Evolutionary conservation across 352 stramenopile species (phyloP).

Genomic region (Blastocystis sp.): DNA sequence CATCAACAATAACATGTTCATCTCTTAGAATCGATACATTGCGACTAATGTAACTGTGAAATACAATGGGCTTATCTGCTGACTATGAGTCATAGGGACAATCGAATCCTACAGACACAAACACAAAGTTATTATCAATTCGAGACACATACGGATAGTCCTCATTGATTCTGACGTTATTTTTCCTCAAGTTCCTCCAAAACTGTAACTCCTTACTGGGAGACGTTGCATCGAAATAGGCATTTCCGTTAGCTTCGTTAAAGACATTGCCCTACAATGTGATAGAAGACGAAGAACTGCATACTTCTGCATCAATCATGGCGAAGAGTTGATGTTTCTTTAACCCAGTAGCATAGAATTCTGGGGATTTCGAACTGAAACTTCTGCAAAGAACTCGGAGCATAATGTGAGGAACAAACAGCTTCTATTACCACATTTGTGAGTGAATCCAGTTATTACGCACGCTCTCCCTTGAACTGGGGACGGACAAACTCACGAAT

Average conservation of each 20-base stretch:
- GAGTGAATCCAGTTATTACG: background rate
- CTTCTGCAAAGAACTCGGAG: background rate
- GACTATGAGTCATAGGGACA: background rate
- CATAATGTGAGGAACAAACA: conserved; percentile 25
- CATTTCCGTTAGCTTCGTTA: background rate
- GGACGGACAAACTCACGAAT: conserved; percentile 74
- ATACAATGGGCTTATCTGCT: background rate
- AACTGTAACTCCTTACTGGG: background rate
- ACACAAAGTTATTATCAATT: conserved; percentile 31
- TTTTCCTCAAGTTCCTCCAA: conserved; percentile 35
- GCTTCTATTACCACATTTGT: background rate
- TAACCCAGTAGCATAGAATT: background rate
- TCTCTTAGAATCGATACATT: background rate
- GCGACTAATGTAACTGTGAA: conserved; percentile 31
- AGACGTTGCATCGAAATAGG: background rate
- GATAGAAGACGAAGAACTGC: background rate
- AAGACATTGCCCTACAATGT: conserved; percentile 19
- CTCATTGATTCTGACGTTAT: conserved; percentile 4
- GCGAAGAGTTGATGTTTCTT: conserved; percentile 33
- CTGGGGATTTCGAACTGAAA: background rate
- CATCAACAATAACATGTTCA: background rate
- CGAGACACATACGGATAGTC: conserved; percentile 27
- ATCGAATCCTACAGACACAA: background rate
- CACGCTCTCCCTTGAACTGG: conserved; percentile 56
- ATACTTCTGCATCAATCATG: background rate